Percentiles rank a stretch among this genome's conserved stretches.
Evolutionary conservation across 352 stramenopile species (phyloP).

Genomic region (Phytophthora crassamura): DNA sequence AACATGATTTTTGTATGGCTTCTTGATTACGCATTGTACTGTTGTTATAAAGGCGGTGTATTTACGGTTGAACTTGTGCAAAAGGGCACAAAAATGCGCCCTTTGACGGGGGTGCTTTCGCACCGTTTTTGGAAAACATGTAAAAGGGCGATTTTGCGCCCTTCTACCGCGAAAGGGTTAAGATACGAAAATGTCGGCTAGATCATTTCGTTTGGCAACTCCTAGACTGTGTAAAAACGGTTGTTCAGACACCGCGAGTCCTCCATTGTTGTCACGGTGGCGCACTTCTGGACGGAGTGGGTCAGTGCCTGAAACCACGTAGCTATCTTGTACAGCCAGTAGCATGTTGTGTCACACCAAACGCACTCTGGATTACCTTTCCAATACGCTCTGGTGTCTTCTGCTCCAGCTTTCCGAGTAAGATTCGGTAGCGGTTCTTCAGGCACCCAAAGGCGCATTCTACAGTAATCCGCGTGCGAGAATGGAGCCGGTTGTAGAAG

Average conservation of each 20-base stretch:
- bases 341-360: constrained; percentile 24
- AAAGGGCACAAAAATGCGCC: too few relatives aligned
- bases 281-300: not conserved
- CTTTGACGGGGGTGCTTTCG: too few relatives aligned
- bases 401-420: constrained; percentile 12
- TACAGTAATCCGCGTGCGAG: not conserved
- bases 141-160: too few relatives aligned
- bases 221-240: constrained; percentile 3
- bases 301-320: not conserved
- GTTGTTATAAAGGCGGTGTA: too few relatives aligned
- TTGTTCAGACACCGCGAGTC: not conserved
- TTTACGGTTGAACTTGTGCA: too few relatives aligned
- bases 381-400: constrained; percentile 5
- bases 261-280: not conserved
- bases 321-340: not conserved
- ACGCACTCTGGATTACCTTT: constrained; percentile 23
- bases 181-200: constrained; percentile 8
- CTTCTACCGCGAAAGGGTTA: too few relatives aligned
- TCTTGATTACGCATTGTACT: too few relatives aligned
- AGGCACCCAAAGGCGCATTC: constrained; percentile 10
- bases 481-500: constrained; percentile 1
- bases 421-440: constrained; percentile 23
- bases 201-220: constrained; percentile 1
- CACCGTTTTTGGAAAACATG: too few relatives aligned
- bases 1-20: too few relatives aligned